Conservation (phyloP, 129 eudicot species). For the Ambrosia trifida region DNA sequence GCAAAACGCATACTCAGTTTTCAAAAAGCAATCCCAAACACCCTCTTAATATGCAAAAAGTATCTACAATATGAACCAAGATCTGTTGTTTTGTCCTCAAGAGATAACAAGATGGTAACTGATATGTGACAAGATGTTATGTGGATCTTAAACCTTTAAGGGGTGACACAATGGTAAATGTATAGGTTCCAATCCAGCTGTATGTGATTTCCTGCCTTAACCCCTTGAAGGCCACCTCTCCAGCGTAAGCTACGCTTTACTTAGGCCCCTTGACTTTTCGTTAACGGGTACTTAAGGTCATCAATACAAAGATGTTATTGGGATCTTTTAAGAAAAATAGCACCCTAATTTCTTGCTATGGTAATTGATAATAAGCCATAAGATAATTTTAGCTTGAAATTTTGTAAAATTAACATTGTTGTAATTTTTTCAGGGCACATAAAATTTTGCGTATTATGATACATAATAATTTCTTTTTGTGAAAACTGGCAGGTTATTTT, state of each 20-base stretch:
- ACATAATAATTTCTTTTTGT: conserved; percentile 1
- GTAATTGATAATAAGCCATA: no score
- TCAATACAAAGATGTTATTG: no score
- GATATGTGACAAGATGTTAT: background rate
- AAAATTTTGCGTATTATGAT: background rate
- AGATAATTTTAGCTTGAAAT: background rate
- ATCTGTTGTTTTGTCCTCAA: conserved; percentile 4
- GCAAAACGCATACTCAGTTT: no score
- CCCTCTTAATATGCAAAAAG: conserved; percentile 7
- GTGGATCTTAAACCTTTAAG: background rate
- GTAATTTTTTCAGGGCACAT: background rate
- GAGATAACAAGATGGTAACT: background rate
- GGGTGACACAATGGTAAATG: no score
- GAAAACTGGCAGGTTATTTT: conserved; percentile 66
- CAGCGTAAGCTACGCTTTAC: no score
- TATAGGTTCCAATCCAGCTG: no score
- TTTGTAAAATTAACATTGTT: background rate
- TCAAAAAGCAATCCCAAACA: no score
- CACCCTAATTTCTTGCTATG: background rate
- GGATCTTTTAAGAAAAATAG: background rate
- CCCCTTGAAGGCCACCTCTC: no score
- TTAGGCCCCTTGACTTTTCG: no score
- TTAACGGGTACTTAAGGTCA: no score
- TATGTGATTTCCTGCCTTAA: no score
- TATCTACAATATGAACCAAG: background rate